Evolutionary conservation across 2,329 filamentous ascomycete species (phyloP).

Genomic region (Fusarium devonianum): DNA sequence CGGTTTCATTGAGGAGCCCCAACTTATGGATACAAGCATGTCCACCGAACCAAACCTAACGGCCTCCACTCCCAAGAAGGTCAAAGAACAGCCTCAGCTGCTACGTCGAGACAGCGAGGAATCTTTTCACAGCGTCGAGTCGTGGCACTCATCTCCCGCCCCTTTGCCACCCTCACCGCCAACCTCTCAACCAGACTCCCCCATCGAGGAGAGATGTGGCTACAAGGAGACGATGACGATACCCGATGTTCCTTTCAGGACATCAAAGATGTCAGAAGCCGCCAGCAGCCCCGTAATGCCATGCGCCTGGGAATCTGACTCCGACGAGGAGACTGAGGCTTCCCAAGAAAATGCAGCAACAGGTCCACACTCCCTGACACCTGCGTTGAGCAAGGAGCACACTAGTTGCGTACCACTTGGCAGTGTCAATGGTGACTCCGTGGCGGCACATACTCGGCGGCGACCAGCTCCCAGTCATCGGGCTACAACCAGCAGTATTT

Average conservation of each 20-base stretch:
- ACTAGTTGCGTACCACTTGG: no score
- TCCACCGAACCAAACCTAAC: not conserved
- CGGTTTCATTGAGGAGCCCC: not conserved
- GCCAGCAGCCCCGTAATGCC: constrained; percentile 21
- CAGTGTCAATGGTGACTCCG: not conserved
- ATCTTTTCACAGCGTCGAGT: constrained; percentile 63
- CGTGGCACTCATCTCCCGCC: constrained; percentile 56
- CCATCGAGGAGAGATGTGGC: constrained; percentile 37
- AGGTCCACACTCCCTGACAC: constrained; percentile 23
- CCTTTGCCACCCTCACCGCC: constrained; percentile 54
- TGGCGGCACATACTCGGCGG: constrained; percentile 9
- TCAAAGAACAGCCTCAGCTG: constrained; percentile 7
- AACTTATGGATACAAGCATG: not conserved
- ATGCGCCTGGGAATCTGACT: constrained; percentile 37
- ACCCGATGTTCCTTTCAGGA: constrained; percentile 2
- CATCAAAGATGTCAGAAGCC: constrained; percentile 8
- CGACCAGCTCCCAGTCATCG: constrained; percentile 33
- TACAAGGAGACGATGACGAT: constrained; percentile 6
- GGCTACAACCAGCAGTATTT: constrained; percentile 39
- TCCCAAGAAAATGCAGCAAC: constrained; percentile 41
- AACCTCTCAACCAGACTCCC: constrained; percentile 50
- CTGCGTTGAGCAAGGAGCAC: no score
- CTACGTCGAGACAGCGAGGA: constrained; percentile 47
- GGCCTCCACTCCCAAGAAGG: constrained; percentile 1
- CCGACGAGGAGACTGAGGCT: constrained; percentile 34